Conservation (phyloP, 2,329 filamentous ascomycete genomes). For the Hymenoscyphus occultus region DNA sequence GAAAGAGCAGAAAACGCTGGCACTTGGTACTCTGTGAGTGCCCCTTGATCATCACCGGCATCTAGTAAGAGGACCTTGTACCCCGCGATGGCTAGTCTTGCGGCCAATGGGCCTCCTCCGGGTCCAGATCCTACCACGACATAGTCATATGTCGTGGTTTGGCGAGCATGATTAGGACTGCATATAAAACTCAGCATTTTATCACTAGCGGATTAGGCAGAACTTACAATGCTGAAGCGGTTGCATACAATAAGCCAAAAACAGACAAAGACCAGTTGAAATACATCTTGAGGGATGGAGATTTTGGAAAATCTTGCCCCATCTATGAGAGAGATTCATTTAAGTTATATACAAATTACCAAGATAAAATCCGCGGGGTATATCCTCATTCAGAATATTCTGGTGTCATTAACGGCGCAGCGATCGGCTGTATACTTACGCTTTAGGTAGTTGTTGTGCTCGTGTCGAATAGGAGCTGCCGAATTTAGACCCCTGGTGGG, state of each 20-base stretch:
- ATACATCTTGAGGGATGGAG: not conserved
- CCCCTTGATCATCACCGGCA: constrained; percentile 50
- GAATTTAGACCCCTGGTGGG: not conserved
- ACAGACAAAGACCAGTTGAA: not conserved
- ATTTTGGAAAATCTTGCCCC: not conserved
- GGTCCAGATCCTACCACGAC: constrained; percentile 51
- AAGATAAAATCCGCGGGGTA: not conserved
- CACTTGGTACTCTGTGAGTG: constrained; percentile 42
- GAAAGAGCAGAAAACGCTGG: constrained; percentile 47
- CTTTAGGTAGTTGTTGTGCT: not conserved
- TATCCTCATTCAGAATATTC: constrained; percentile 1
- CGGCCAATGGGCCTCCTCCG: constrained; percentile 48
- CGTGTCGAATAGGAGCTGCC: not conserved
- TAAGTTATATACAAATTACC: not conserved
- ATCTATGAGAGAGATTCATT: not conserved
- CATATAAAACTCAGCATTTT: not conserved
- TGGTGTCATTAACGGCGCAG: not conserved
- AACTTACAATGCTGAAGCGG: not conserved
- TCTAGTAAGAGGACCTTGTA: constrained; percentile 51
- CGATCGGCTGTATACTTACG: constrained; percentile 4
- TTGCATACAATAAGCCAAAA: not conserved
- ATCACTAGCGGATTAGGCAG: not conserved
- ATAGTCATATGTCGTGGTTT: constrained; percentile 44
- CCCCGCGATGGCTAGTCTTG: constrained; percentile 49
- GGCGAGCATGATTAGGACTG: not conserved